Evolutionary conservation across 805 yeast genomes (phyloP), one percentile per base, ranked within the genome.

Genomic region (Sungouiella thailandica): DNA sequence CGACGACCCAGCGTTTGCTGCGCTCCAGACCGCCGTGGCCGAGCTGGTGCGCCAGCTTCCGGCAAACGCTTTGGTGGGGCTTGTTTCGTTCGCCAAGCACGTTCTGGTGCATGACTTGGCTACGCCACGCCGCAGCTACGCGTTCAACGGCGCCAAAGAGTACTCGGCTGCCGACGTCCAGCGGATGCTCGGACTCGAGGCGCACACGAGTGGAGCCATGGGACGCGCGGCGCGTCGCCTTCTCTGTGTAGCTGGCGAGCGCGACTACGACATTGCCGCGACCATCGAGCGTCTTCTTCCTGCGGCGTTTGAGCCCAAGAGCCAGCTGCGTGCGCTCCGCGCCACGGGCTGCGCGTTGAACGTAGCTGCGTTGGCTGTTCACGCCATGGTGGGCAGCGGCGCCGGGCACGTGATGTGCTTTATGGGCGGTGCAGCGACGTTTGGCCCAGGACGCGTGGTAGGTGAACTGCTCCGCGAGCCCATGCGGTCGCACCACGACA

Each of bases 371-470:
- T 63, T 40, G 47, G 57, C 50, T 31, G 70, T 44, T 26, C 70
- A 37, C 51, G 60, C 64, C 2, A 44, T 61, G 4, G 49, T 67
- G 29, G 71, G 70, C 6, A 65, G 60, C 29, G 63, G 73, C 0
- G 65, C 37, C 14, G 74, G 78, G 0, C 76, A 75, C 31, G 50
- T 78, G 4, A 51, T 77, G 49, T 53, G 72, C 16, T 79, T 79
- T 46, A 50, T 73, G 4, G 83, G 78, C 18, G 86, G 86, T 1
- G 78, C 82, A 5, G 74, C 82, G 44, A 80, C 85, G 0, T 58
- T 59, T 40, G 85, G 85, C 1, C 82, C 83, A 2, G 87, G 86
- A 2, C 49, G 60, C 24, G 73, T 80, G 22, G 84, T 79, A 8
- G 70, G 71, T 6, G 58, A 67, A n/a, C 57, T 62, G 17, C 60